Base-by-base conservation (phyloP, 495 filamentous ascomycete genomes). In the Cairneyella variabilis region DNA sequence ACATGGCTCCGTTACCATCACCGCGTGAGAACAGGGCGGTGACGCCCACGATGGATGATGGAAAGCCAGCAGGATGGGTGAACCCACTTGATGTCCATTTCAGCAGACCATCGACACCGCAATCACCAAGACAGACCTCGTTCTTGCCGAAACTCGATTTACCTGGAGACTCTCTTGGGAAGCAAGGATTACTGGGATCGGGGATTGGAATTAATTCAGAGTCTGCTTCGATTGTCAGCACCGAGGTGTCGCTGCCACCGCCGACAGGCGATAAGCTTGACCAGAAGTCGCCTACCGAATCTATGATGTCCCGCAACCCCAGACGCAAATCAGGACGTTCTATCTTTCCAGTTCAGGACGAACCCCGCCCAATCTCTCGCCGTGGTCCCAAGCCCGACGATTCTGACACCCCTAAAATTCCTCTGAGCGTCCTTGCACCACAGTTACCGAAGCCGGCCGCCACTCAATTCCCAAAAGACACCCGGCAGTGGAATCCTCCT, bases 51-150 rank as follows among this genome's bases (percentile, higher is more conserved):
- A 3, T 40, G 14, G 21, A 22, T 11, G 27, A 40, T 3, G 7
- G 9, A 2, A 58, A 45, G 34, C 46, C 47, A 22, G 12, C 23
- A 4, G 48, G 46, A 14, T 54, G 47, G 51, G 58, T 53, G 3
- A 42, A 52, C 42, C 51, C 56, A 9, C 45, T 56, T 3, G 59
- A 62, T 46, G 55, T 56, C 11, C 59, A 55, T 40, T 58, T 58
- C 52, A 53, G 43, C 43, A 44, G 48, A 50, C 47, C 56, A 1
- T 12, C 38, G 3, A 58, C 59, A 17, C 54, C 59, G 16, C 9
- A 21, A 11, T 9, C 28, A n/a, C 10, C 17, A 11, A 39, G 51
- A 28, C 50, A 48, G 22, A 50, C 25, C 0, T 61, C 58, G 22
- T 61, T 46, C 23, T 21, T 61, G 7, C 54, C 59, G 30, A 53